A percentile compares a stretch with the other conserved stretches of the same genome.
Conservation (phyloP, 139 green algal species). For the Edaphochlamys debaryana region DNA sequence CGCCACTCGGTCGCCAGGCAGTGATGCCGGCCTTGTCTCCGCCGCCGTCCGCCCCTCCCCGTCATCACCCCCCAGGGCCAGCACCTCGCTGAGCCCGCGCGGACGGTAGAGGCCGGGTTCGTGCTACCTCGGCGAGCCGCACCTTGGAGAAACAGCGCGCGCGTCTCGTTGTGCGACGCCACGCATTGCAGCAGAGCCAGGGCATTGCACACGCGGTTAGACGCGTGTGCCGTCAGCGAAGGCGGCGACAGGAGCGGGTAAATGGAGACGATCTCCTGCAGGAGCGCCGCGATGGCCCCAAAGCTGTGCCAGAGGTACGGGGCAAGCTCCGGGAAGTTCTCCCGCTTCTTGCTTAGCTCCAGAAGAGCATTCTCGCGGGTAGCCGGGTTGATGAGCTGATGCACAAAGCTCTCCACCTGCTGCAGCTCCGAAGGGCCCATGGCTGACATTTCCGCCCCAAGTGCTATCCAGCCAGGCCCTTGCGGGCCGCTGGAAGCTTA, state of each 20-base stretch:
- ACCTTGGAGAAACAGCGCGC: slow-evolving; percentile 93
- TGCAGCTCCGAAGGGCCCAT: background rate
- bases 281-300: slow-evolving; percentile 93
- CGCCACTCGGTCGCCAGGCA: too few species aligned
- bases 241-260: slow-evolving; percentile 96
- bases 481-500: too few species aligned
- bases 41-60: too few species aligned
- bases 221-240: slow-evolving; percentile 92
- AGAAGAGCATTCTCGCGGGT: slow-evolving; percentile 94
- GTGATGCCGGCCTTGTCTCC: too few species aligned
- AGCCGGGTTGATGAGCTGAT: slow-evolving; percentile 67
- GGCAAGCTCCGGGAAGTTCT: slow-evolving; percentile 96
- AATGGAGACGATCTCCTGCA: slow-evolving; percentile 98
- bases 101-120: too few species aligned
- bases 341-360: slow-evolving; percentile 97
- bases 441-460: too few species aligned
- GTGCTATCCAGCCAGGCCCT: too few species aligned
- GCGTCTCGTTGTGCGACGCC: slow-evolving; percentile 94
- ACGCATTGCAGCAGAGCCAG: slow-evolving; percentile 98
- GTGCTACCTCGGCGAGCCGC: too few species aligned
- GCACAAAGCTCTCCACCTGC: slow-evolving; percentile 65
- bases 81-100: too few species aligned
- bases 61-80: too few species aligned
- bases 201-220: slow-evolving; percentile 98
- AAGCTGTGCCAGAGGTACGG: slow-evolving; percentile 97